Base-by-base conservation (phyloP, 257 asterid species). In the Ilex aquifolium region DNA sequence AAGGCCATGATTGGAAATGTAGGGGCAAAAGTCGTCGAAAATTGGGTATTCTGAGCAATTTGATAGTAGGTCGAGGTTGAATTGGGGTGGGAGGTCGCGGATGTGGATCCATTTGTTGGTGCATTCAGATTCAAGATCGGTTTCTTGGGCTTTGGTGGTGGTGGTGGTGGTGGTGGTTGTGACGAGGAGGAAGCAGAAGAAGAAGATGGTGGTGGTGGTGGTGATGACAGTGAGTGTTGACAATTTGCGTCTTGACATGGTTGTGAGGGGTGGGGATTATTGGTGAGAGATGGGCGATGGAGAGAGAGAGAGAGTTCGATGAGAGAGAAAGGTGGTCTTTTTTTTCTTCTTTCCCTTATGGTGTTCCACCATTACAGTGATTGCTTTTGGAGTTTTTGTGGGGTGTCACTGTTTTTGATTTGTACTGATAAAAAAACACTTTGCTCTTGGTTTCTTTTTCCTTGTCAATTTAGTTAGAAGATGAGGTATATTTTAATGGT, bases 31-130 rank as follows among this genome's bases (percentile, higher is more conserved):
- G 62, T 93, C 52, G 58, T 71, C 94, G 65, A 63, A 83, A 1
- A 90, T 64, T 0, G 96, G 95, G 72, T 87, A 93, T 10, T 67
- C 72, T 13, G 96, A 85, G 85, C 99, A 93, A 79, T 90, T 90
- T 21, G 81, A 13, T 57, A 93, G 81, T 61, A 93, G 90, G 69
- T 84, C 87, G 10, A 81, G 83, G 71, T 90, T 90, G 87, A 93
- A 93, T 63, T 68, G 76, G 10, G 86, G 75, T 0, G 97, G 97
- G 59, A 93, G 87, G 27, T 71, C 77, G 42, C 99, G 95, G 80
- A 90, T 93, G 83, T 90, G 83, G 95, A 93, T 90, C 95, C 91
- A 81, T 71, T 78, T 74, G 75, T 75, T 40, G 9, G 85, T 76
- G 91, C 99, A 92, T 58, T 87, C 91, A 6, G 77, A 21, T n/a